A percentile compares a stretch with the other conserved stretches of the same genome.
Conservation (phyloP, 164 flowering plant genomes). For the Liquidambar formosana region DNA sequence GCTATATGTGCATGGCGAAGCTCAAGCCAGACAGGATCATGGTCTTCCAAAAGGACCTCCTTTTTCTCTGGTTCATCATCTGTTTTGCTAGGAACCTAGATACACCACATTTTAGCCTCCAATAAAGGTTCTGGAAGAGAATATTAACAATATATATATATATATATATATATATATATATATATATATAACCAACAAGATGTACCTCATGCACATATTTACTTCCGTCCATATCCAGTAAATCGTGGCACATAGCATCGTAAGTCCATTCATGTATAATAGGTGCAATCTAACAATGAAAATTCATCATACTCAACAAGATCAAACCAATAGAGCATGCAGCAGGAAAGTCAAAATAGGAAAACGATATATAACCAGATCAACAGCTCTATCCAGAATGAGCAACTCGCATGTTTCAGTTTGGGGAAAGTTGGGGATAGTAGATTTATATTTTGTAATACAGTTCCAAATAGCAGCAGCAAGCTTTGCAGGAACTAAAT, state of each 20-base stretch:
- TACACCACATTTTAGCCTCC: not conserved
- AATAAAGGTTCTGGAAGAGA: not conserved
- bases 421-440: slow-evolving; percentile 86
- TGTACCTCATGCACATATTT: slow-evolving; percentile 88
- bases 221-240: slow-evolving; percentile 91
- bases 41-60: slow-evolving; percentile 85
- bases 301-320: slow-evolving; percentile 10
- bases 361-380: slow-evolving; percentile 62
- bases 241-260: slow-evolving; percentile 98
- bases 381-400: slow-evolving; percentile 87
- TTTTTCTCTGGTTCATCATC: slow-evolving; percentile 78
- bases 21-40: slow-evolving; percentile 96
- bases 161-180: no score
- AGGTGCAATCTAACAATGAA: slow-evolving; percentile 78
- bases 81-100: slow-evolving; percentile 77
- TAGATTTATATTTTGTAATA: slow-evolving; percentile 67
- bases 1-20: slow-evolving; percentile 83
- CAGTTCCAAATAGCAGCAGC: slow-evolving; percentile 79
- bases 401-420: slow-evolving; percentile 93
- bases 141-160: not conserved
- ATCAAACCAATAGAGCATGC: not conserved
- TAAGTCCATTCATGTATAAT: slow-evolving; percentile 99
- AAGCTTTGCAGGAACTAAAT: slow-evolving; percentile 74
- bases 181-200: not conserved
- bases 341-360: not conserved